Evolutionary conservation across 1,139 yeast species (phyloP), one percentile per base, ranked within the genome.

Genomic region (Torulaspora pretoriensis): DNA sequence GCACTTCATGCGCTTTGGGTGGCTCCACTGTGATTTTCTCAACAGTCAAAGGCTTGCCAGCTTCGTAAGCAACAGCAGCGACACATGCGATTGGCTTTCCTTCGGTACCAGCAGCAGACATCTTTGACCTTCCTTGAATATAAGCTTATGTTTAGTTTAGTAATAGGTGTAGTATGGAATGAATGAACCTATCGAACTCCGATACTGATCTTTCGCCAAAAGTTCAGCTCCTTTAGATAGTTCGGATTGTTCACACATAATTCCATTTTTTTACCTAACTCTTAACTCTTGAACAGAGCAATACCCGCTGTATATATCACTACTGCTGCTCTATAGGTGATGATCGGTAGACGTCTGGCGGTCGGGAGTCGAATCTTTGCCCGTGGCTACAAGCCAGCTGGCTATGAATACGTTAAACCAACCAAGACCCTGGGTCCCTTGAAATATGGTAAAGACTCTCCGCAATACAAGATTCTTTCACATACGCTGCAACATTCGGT

Each of bases 51-150:
- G 96, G 96, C 68, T 88, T 80, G 36, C 78, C 83, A 27, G 97
- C 95, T 67, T 84, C 96, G 94, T 97, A 92, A 53, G 97, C 97
- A 59, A 92, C 87, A 42, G 98, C 98, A 45, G 98, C 98, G 67
- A 81, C 77, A 74, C 97, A 92, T 42, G 81, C 79, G 65, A 92
- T 89, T 51, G 88, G 78, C 77, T 85, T 66, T 45, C 76, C 75
- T 42, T 43, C 41, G 23, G 48, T 45, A 30, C 41, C 74, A 42
- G 40, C 38, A 24, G 40, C 37, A 32, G 48, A 45, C 48, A 45
- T 45, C 16, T n/a, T 17, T 10, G n/a, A n/a, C n/a, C 10, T 13
- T 25, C 16, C 13, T 25, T 16, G 14, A 3, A 23, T 4, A 26
- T 2, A 4, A 26, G 8, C 6, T 14, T 4, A 9, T 6, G 2